Evolutionary conservation across 192 early-diverging fungal species (phyloP).

Genomic region (Coemansia asiatica): DNA sequence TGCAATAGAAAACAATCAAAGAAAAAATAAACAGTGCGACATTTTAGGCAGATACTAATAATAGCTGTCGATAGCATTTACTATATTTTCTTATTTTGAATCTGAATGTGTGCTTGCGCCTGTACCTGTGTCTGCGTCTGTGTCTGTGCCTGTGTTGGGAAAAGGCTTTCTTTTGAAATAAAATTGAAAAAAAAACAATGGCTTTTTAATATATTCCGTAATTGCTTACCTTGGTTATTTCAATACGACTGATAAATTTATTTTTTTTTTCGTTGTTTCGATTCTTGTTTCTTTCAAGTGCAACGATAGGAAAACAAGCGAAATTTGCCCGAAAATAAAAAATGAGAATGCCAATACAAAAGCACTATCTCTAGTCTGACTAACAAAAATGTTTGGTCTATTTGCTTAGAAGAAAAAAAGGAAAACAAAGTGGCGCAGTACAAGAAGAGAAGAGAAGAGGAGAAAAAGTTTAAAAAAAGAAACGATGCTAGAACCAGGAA

Average conservation of each 20-base stretch:
- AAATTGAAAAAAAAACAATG: neutral
- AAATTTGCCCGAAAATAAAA: neutral
- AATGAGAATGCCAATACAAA: neutral
- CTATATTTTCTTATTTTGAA: neutral
- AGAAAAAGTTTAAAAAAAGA: neutral
- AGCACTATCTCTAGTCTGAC: neutral
- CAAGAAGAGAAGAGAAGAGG: neutral
- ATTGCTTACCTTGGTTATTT: slow-evolving; percentile 1
- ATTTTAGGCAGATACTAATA: neutral
- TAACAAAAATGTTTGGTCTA: neutral
- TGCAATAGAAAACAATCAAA: neutral
- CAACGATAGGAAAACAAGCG: neutral
- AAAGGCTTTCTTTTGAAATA: neutral
- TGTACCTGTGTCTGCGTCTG: neutral
- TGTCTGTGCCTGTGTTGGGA: neutral
- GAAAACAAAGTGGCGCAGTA: neutral
- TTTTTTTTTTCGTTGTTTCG: too few relatives aligned
- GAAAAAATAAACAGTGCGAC: neutral
- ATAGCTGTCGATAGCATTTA: neutral
- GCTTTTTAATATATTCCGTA: neutral
- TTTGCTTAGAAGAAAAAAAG: neutral
- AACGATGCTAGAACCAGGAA: too few relatives aligned
- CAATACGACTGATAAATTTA: neutral
- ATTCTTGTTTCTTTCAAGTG: too few relatives aligned
- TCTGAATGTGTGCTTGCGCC: neutral